Percentiles rank a stretch among this genome's conserved stretches.
These are phyloP conservation scores for Whalleya microplaca DNA, from an alignment of 2,329 filamentous ascomycete species.

Conservation along the genomic window DNA sequence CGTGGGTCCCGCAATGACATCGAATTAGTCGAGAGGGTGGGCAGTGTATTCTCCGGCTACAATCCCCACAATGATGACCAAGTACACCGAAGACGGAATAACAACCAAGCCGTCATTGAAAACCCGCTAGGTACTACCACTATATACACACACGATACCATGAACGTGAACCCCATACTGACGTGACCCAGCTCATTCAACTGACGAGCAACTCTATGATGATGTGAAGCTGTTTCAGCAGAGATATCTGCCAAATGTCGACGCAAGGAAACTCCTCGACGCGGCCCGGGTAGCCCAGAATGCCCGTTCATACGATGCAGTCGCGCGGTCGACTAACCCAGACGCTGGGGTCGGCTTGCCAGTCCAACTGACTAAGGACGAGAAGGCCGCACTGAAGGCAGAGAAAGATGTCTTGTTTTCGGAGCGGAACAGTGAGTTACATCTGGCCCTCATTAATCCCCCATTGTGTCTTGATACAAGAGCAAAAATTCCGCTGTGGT, in stretches of 20 bases:
- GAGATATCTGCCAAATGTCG: conserved; percentile 35
- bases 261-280: conserved; percentile 38
- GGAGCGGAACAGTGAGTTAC: conserved; percentile 36
- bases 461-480: no score
- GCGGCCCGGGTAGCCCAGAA: conserved; percentile 48
- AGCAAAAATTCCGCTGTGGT: no score
- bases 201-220: conserved; percentile 41
- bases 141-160: not conserved
- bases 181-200: conserved; percentile 39
- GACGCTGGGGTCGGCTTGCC: conserved; percentile 30
- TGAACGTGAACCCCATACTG: not conserved
- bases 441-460: no score
- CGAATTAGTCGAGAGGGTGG: conserved; percentile 10
- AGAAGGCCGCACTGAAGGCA: conserved; percentile 42
- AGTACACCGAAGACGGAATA: conserved; percentile 34
- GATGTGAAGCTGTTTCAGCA: conserved; percentile 41
- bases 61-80: conserved; percentile 30
- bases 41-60: conserved; percentile 8
- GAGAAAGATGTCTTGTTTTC: conserved; percentile 46
- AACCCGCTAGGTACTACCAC: conserved; percentile 40
- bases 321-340: conserved; percentile 36
- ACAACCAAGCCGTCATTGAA: conserved; percentile 42
- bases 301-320: conserved; percentile 42
- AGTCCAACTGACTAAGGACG: conserved; percentile 39
- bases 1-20: conserved; percentile 6